Evolutionary conservation across 2,329 filamentous ascomycete species (phyloP).

Genomic region (Claviceps spartinae): DNA sequence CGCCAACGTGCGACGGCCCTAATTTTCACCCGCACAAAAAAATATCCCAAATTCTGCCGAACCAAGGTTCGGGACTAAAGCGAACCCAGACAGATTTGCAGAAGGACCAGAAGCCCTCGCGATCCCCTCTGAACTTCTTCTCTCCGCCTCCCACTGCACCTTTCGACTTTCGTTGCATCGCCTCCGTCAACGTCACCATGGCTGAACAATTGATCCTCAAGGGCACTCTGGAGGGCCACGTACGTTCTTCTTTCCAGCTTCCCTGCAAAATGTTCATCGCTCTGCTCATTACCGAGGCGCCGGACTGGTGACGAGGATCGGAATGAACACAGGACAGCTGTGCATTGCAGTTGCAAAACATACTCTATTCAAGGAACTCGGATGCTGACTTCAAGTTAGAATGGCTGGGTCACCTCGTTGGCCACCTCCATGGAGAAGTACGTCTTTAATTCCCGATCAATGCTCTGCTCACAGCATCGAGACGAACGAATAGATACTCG

Average conservation of each 20-base stretch:
- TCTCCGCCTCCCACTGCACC: conserved; percentile 20
- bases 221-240: conserved; percentile 95
- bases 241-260: conserved; percentile 30
- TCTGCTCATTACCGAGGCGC: conserved; percentile 6
- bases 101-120: conserved; percentile 14
- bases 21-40: conserved; percentile 40
- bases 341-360: neutral
- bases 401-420: conserved; percentile 97
- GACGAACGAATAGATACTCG: conserved; percentile 1
- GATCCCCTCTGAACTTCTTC: conserved; percentile 17
- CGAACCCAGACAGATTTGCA: conserved; percentile 12
- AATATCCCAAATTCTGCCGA: conserved; percentile 27
- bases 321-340: neutral
- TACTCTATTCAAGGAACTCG: neutral
- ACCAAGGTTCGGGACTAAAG: conserved; percentile 9
- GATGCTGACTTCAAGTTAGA: conserved; percentile 31
- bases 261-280: conserved; percentile 5
- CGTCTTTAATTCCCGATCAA: conserved; percentile 18
- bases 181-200: conserved; percentile 45
- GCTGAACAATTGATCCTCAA: conserved; percentile 92
- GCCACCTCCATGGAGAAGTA: conserved; percentile 99
- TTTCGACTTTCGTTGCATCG: conserved; percentile 21
- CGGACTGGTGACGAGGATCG: neutral
- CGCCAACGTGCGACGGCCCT: conserved; percentile 23
- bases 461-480: neutral